Conservation (phyloP, 768 basidiomycete genomes). For the Pisolithus albus region DNA sequence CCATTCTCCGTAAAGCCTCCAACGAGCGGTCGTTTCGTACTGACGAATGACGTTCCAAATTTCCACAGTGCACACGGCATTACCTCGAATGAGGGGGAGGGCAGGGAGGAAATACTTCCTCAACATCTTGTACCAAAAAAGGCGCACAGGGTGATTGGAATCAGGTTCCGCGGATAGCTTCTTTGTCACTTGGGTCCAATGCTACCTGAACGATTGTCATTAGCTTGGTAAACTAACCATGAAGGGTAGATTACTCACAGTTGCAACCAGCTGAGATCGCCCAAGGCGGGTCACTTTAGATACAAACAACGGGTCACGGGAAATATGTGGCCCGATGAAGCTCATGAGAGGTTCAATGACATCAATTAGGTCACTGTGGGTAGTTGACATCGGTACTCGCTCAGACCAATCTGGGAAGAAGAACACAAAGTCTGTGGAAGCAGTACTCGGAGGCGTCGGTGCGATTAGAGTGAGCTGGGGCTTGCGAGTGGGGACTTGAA, state of each 20-base stretch:
- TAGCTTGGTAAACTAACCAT: neutral
- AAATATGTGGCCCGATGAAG: slow-evolving; percentile 75
- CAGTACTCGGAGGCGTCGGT: slow-evolving; percentile 76
- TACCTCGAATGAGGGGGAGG: slow-evolving; percentile 75
- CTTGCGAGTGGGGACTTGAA: slow-evolving; percentile 50
- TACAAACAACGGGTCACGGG: slow-evolving; percentile 69
- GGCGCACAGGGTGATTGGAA: slow-evolving; percentile 51
- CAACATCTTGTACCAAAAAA: slow-evolving; percentile 80
- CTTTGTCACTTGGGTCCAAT: slow-evolving; percentile 55
- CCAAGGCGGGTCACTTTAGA: slow-evolving; percentile 79
- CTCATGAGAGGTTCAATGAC: slow-evolving; percentile 75
- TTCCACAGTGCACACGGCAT: slow-evolving; percentile 85
- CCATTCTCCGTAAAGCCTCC: slow-evolving; percentile 96
- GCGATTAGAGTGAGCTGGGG: slow-evolving; percentile 66
- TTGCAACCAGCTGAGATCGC: slow-evolving; percentile 51
- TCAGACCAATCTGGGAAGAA: slow-evolving; percentile 86
- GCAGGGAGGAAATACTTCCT: slow-evolving; percentile 82
- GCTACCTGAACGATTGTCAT: slow-evolving; percentile 31
- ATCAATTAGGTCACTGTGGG: slow-evolving; percentile 62
- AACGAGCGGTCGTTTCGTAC: slow-evolving; percentile 74
- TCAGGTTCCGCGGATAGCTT: slow-evolving; percentile 49
- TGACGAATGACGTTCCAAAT: slow-evolving; percentile 85
- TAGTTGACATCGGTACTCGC: slow-evolving; percentile 57
- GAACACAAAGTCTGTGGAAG: slow-evolving; percentile 72
- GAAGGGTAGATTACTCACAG: slow-evolving; percentile 31